These are phyloP conservation scores for Mrakia hoshinonis DNA, from an alignment of 768 basidiomycete species.

Conservation along the genomic window DNA sequence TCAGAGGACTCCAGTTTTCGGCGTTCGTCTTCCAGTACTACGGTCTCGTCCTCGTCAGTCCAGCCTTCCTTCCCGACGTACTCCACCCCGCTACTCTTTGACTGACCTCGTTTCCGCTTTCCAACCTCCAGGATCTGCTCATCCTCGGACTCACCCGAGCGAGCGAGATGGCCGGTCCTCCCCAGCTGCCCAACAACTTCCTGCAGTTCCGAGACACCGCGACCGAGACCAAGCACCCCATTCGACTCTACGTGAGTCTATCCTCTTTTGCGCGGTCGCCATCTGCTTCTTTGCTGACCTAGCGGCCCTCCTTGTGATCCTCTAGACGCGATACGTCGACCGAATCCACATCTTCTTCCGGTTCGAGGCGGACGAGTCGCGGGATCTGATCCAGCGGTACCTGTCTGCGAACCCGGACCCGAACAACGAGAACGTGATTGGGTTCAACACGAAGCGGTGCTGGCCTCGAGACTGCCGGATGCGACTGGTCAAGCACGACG, in stretches of 20 bases:
- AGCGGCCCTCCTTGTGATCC: background rate
- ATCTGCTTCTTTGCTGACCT: background rate
- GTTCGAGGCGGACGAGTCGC: conserved; percentile 92
- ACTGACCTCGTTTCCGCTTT: background rate
- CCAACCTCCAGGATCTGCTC: conserved; percentile 69
- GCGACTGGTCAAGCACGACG: conserved; percentile 98
- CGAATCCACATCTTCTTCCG: conserved; percentile 91
- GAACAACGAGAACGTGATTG: conserved; percentile 95
- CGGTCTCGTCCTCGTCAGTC: conserved; percentile 28
- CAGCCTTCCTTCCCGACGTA: too few relatives aligned
- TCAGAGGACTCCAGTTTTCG: conserved; percentile 95
- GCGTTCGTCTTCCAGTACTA: conserved; percentile 95
- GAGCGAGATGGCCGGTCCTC: conserved; percentile 97
- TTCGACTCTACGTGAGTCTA: conserved; percentile 62
- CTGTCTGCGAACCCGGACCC: conserved; percentile 96
- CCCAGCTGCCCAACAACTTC: conserved; percentile 96
- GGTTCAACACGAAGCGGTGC: conserved; percentile 98
- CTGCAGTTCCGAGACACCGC: conserved; percentile 89
- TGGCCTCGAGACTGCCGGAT: conserved; percentile 99
- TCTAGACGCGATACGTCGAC: conserved; percentile 79
- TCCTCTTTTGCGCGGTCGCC: too few relatives aligned
- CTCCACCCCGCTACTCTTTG: background rate
- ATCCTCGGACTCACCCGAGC: conserved; percentile 96
- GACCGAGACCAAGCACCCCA: conserved; percentile 95
- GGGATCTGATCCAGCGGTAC: conserved; percentile 96